These are phyloP conservation scores for Pestalotiopsis sp. DNA, from an alignment of 2,329 filamentous ascomycete genomes.

Conservation along the genomic window DNA sequence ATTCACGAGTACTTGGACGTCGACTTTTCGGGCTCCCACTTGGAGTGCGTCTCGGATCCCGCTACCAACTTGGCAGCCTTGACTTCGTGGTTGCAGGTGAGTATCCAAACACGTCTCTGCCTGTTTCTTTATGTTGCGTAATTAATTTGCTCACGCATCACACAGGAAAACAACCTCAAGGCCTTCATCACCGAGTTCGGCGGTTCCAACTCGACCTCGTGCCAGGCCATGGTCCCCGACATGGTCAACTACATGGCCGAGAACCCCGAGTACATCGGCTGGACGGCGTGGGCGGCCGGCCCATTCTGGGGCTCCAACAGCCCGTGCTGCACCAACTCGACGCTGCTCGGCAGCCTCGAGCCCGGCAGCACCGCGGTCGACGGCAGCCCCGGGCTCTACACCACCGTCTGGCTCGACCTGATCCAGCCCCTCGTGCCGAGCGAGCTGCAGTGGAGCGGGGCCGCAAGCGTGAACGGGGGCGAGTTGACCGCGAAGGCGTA, in stretches of 20 bases:
- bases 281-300: conserved; percentile 54
- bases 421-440: conserved; percentile 46
- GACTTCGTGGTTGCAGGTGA: conserved; percentile 46
- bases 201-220: conserved; percentile 45
- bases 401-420: conserved; percentile 46
- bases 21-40: conserved; percentile 47
- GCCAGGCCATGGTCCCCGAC: conserved; percentile 40
- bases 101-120: conserved; percentile 1
- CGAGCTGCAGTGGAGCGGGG: conserved; percentile 39
- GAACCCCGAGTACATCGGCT: conserved; percentile 52
- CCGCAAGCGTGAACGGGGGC: conserved; percentile 27
- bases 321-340: conserved; percentile 44
- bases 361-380: conserved; percentile 45
- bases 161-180: conserved; percentile 41
- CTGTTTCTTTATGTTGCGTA: not conserved
- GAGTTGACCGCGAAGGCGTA: conserved; percentile 1
- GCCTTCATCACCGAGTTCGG: conserved; percentile 55
- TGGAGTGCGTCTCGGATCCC: conserved; percentile 41
- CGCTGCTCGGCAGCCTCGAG: conserved; percentile 46
- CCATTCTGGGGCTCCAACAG: conserved; percentile 48
- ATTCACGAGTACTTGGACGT: conserved; percentile 55
- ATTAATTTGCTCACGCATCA: not conserved
- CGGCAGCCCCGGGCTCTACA: conserved; percentile 46
- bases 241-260: conserved; percentile 48
- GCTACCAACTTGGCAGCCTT: conserved; percentile 41